These are phyloP conservation scores for Voacanga thouarsii DNA, from an alignment of 257 asterid genomes.

Conservation along the genomic window DNA sequence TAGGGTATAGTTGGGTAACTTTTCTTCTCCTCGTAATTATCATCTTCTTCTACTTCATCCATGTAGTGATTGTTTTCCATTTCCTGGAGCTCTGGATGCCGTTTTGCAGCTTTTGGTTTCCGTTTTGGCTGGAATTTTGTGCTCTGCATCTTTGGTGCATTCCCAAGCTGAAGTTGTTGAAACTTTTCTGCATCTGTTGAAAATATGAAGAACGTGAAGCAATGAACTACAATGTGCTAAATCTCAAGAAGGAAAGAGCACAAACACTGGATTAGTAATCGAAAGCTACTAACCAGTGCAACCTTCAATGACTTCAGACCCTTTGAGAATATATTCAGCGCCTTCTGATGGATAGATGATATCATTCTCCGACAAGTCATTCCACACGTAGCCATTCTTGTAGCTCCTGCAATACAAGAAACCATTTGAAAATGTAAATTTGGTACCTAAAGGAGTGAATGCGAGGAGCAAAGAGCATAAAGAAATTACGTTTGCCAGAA, in stretches of 20 bases:
- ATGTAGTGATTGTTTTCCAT: conserved; percentile 12
- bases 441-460: background rate
- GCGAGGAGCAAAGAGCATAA: too few relatives aligned
- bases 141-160: conserved; percentile 19
- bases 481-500: background rate
- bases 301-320: conserved; percentile 55
- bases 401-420: conserved; percentile 50
- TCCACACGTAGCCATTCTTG: conserved; percentile 92
- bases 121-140: conserved; percentile 32
- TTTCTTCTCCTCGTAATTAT: conserved; percentile 37
- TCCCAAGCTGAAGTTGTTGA: conserved; percentile 21
- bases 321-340: conserved; percentile 83
- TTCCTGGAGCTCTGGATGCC: conserved; percentile 27
- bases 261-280: background rate
- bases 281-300: conserved; percentile 37
- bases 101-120: conserved; percentile 28
- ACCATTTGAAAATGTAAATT: background rate
- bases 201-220: background rate
- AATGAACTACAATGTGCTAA: background rate
- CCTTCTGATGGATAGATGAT: conserved; percentile 73
- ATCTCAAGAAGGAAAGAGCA: background rate
- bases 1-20: conserved; percentile 27
- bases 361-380: conserved; percentile 73
- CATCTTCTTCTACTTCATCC: conserved; percentile 19
- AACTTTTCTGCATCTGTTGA: conserved; percentile 36